A percentile compares a stretch with the other conserved stretches of the same genome.
Evolutionary conservation across 139 green algal genomes (phyloP).

Genomic region (Coccomyxa sp.): DNA sequence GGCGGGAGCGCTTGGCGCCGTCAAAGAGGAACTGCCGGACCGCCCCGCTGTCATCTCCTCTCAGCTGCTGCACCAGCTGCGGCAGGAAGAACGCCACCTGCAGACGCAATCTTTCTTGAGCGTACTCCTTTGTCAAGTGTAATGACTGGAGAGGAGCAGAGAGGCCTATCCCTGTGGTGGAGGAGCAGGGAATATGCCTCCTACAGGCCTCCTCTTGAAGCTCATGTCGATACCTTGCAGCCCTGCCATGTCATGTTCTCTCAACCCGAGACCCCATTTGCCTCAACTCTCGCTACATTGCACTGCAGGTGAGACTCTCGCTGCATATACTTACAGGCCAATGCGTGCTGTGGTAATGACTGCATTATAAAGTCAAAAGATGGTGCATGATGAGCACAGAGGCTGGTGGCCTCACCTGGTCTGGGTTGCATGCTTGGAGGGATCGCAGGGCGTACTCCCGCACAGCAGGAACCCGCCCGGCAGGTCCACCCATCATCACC

Average conservation of each 20-base stretch:
- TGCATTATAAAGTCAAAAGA: background rate
- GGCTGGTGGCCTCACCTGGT: slow-evolving; percentile 15
- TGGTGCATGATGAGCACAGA: background rate
- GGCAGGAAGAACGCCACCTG: slow-evolving; percentile 89
- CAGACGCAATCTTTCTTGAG: background rate
- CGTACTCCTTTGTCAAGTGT: background rate
- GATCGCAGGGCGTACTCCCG: slow-evolving; percentile 38
- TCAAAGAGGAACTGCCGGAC: slow-evolving; percentile 65
- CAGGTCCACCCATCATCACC: slow-evolving; percentile 46
- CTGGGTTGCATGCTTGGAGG: slow-evolving; percentile 28
- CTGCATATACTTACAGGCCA: too few species aligned
- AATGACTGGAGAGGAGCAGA: background rate
- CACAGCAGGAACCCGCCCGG: slow-evolving; percentile 27
- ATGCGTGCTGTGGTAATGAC: background rate
- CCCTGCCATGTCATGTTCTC: background rate
- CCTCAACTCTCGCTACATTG: too few species aligned
- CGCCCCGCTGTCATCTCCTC: slow-evolving; percentile 45
- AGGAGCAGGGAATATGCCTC: too few species aligned
- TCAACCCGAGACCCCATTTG: too few species aligned
- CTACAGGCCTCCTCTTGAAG: background rate
- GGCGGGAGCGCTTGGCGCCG: slow-evolving; percentile 49
- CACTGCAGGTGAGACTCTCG: too few species aligned
- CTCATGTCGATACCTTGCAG: background rate
- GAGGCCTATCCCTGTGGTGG: too few species aligned
- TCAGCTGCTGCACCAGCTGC: slow-evolving; percentile 78